Conservation (phyloP, 805 yeast species). For the Starmerella sirachaensis region DNA sequence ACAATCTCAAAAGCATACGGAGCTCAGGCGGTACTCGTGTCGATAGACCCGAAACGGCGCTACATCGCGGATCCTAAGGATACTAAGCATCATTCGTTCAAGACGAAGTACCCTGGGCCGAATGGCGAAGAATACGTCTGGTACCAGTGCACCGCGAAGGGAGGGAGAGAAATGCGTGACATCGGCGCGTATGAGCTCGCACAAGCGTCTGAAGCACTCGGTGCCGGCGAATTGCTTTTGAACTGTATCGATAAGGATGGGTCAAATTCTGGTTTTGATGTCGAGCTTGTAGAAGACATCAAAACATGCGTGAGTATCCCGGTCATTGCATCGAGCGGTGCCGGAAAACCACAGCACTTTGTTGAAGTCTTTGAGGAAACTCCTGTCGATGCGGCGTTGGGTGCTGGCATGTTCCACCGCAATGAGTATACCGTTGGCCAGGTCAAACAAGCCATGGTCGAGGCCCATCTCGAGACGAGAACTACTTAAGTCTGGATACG, state of each 20-base stretch:
- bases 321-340: conserved; percentile 95
- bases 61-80: conserved; percentile 54
- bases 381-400: conserved; percentile 88
- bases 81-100: conserved; percentile 51
- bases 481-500: background rate
- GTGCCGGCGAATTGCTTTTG: conserved; percentile 89
- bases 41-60: conserved; percentile 91
- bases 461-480: conserved; percentile 35
- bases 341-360: conserved; percentile 87
- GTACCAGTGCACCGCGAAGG: conserved; percentile 92
- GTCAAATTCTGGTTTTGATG: conserved; percentile 83
- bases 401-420: conserved; percentile 98
- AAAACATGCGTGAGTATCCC: conserved; percentile 73
- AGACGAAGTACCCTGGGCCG: conserved; percentile 64
- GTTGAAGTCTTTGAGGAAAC: conserved; percentile 75
- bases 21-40: conserved; percentile 92
- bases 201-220: conserved; percentile 76
- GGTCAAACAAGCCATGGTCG: conserved; percentile 57
- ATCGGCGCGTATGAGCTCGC: conserved; percentile 86
- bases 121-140: conserved; percentile 80
- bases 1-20: conserved; percentile 88
- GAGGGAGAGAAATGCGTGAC: conserved; percentile 85
- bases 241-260: conserved; percentile 98
- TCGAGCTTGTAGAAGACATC: conserved; percentile 69
- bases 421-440: conserved; percentile 80